Evolutionary conservation across 352 stramenopile genomes (phyloP).

Genomic region (Phytophthora cajani): DNA sequence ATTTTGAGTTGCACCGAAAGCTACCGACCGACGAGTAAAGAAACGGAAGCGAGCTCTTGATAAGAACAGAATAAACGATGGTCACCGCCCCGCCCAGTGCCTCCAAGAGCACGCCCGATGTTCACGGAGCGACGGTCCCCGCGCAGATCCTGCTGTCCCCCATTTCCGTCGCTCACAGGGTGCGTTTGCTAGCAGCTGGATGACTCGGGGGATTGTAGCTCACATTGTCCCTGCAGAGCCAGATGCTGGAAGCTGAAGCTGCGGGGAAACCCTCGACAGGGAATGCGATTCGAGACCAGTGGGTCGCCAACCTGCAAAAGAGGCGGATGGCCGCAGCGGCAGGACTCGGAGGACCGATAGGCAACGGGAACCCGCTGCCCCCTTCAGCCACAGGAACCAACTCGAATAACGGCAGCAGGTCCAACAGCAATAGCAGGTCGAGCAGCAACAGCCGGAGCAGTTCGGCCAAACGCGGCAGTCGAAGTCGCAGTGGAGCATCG

Average conservation of each 20-base stretch:
- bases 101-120: conserved; percentile 39
- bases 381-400: conserved; percentile 6
- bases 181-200: conserved; percentile 24
- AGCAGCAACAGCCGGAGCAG: conserved; percentile 30
- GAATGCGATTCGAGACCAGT: conserved; percentile 84
- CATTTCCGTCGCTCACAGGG: conserved; percentile 58
- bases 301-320: conserved; percentile 87
- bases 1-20: conserved; percentile 22
- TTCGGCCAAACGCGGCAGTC: conserved; percentile 33
- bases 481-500: conserved; percentile 28
- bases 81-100: conserved; percentile 27
- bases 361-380: conserved; percentile 34
- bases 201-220: conserved; percentile 8
- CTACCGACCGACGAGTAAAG: conserved; percentile 5
- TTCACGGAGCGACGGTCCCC: conserved; percentile 21
- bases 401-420: background rate
- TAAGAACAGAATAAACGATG: conserved; percentile 28
- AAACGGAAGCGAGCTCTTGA: conserved; percentile 14
- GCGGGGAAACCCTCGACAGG: conserved; percentile 17
- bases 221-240: conserved; percentile 25
- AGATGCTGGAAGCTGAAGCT: conserved; percentile 36
- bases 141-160: conserved; percentile 52
- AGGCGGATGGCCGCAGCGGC: conserved; percentile 55
- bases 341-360: conserved; percentile 30
- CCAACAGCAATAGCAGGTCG: conserved; percentile 21